Percentiles rank a stretch among this genome's conserved stretches.
Evolutionary conservation across 2,329 filamentous ascomycete genomes (phyloP).

Genomic region (Coniochaeta pulveracea): DNA sequence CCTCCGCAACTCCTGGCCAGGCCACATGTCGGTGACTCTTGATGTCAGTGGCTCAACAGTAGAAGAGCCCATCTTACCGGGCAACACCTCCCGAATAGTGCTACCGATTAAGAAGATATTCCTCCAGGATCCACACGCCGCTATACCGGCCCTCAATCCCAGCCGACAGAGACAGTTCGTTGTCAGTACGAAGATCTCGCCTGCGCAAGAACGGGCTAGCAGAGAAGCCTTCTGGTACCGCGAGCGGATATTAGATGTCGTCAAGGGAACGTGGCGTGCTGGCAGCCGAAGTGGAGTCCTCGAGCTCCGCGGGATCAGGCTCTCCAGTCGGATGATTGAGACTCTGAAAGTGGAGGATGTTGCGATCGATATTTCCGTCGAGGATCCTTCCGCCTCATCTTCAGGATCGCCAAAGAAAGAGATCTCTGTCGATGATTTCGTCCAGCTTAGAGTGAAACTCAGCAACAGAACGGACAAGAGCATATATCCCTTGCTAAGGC

Average conservation of each 20-base stretch:
- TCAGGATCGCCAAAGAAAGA: constrained; percentile 9
- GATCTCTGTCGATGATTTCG: constrained; percentile 47
- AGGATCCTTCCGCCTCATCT: constrained; percentile 14
- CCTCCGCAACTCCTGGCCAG: constrained; percentile 83
- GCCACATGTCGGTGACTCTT: constrained; percentile 58
- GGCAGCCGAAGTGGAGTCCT: constrained; percentile 55
- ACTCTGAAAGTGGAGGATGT: constrained; percentile 73
- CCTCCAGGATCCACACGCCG: constrained; percentile 62
- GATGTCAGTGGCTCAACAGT: constrained; percentile 35
- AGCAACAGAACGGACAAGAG: constrained; percentile 59
- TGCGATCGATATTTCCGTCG: constrained; percentile 51
- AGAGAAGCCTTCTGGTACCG: constrained; percentile 89
- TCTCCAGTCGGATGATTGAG: constrained; percentile 72
- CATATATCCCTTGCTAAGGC: constrained; percentile 60
- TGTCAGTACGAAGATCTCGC: constrained; percentile 69
- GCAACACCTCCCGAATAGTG: constrained; percentile 62
- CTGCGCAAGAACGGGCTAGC: constrained; percentile 65
- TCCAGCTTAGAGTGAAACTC: constrained; percentile 59
- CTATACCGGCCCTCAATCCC: constrained; percentile 71
- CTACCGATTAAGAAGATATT: constrained; percentile 67
- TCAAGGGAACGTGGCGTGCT: constrained; percentile 63
- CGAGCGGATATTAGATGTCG: constrained; percentile 61
- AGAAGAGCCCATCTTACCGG: constrained; percentile 49
- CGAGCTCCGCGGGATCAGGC: constrained; percentile 64
- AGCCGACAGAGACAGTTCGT: constrained; percentile 86